Evolutionary conservation across 306 rosid genomes (phyloP).

Genomic region (Castanea crenata): DNA sequence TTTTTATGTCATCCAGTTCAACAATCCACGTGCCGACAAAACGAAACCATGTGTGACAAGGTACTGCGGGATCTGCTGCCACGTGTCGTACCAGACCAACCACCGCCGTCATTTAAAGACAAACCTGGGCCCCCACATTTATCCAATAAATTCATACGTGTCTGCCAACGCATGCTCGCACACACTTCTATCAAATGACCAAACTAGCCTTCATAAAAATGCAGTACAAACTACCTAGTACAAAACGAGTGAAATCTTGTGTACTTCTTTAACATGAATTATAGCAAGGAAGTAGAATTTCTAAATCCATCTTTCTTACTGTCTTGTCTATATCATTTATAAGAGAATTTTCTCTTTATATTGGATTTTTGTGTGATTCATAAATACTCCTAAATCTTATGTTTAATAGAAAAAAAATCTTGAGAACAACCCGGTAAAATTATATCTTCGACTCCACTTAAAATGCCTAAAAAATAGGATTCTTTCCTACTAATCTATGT

Average conservation of each 20-base stretch:
- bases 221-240: no score
- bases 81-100: slow-evolving; percentile 26
- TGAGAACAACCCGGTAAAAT: no score
- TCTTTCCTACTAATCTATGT: fast-evolving
- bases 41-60: background rate
- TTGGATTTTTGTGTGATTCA: fast-evolving
- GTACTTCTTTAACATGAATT: no score
- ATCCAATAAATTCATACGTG: slow-evolving; percentile 40
- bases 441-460: no score
- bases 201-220: background rate
- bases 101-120: slow-evolving; percentile 30
- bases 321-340: no score
- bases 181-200: background rate
- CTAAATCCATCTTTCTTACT: no score
- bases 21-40: slow-evolving; percentile 2
- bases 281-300: no score
- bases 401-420: no score
- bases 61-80: slow-evolving; percentile 6
- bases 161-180: slow-evolving; percentile 29
- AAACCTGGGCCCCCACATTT: slow-evolving; percentile 26
- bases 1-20: background rate
- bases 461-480: no score
- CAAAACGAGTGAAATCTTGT: no score
- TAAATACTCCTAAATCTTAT: fast-evolving
- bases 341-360: no score